Percentiles rank a stretch among this genome's conserved stretches.
Conservation (phyloP, 2,329 filamentous ascomycete genomes). For the Geosmithia putterillii region DNA sequence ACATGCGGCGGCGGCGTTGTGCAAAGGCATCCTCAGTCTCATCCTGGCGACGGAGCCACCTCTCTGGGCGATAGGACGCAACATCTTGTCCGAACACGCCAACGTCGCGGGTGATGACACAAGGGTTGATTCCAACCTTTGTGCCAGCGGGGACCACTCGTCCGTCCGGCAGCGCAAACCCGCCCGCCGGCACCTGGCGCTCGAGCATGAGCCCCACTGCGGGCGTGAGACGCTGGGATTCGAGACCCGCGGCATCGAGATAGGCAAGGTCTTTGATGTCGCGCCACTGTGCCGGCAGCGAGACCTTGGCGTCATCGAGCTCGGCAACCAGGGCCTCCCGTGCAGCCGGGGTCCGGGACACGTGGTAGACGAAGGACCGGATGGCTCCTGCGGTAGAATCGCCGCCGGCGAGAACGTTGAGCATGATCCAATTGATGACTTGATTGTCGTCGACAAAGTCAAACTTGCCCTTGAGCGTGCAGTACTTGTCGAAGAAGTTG, state of each 20-base stretch:
- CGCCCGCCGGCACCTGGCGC: slow-evolving; percentile 8
- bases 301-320: slow-evolving; percentile 10
- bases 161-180: slow-evolving; percentile 21
- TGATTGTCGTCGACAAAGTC: slow-evolving; percentile 19
- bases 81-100: slow-evolving; percentile 30
- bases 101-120: slow-evolving; percentile 23
- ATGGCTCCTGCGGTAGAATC: slow-evolving; percentile 22
- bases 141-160: slow-evolving; percentile 20
- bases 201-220: slow-evolving; percentile 1
- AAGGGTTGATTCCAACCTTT: slow-evolving; percentile 26
- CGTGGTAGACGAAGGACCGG: slow-evolving; percentile 20
- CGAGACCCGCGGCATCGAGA: not conserved
- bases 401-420: slow-evolving; percentile 16
- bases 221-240: not conserved
- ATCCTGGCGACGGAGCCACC: slow-evolving; percentile 26
- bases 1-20: slow-evolving; percentile 21
- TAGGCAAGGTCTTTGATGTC: not conserved
- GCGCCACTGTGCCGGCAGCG: slow-evolving; percentile 3
- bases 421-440: slow-evolving; percentile 7
- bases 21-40: slow-evolving; percentile 19
- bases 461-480: slow-evolving; percentile 10
- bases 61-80: slow-evolving; percentile 29
- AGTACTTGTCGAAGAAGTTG: slow-evolving; percentile 8
- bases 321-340: slow-evolving; percentile 19
- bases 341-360: slow-evolving; percentile 16